Conservation (phyloP, 495 filamentous ascomycete species). For the Friedmanniomyces simplex region DNA sequence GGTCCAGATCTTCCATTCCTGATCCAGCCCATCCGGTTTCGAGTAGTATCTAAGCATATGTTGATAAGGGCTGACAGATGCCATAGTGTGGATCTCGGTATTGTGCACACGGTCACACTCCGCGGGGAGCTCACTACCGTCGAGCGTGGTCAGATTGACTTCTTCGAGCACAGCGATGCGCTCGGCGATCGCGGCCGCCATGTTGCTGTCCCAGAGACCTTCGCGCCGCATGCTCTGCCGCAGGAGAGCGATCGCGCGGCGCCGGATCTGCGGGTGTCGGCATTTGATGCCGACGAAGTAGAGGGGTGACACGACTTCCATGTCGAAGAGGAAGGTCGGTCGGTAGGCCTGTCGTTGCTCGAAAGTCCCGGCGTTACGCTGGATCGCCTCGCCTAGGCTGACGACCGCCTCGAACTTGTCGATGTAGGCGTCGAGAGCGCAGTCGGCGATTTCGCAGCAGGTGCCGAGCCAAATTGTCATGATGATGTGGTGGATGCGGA, state of each 20-base stretch:
- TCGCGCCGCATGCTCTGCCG: constrained; percentile 8
- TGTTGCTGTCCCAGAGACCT: constrained; percentile 18
- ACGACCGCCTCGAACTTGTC: constrained; percentile 4
- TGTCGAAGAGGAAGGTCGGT: constrained; percentile 19
- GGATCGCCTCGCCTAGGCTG: constrained; percentile 9
- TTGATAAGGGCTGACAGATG: not conserved
- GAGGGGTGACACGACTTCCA: constrained; percentile 16
- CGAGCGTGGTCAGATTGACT: constrained; percentile 1
- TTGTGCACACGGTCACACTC: constrained; percentile 15
- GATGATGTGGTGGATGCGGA: constrained; percentile 17
- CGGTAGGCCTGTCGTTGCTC: not conserved
- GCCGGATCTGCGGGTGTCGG: constrained; percentile 11
- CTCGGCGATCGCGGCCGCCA: constrained; percentile 9
- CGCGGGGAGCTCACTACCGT: constrained; percentile 1
- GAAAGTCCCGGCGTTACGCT: not conserved
- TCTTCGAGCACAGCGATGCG: constrained; percentile 16
- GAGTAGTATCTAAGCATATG: constrained; percentile 6
- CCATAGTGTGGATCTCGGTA: not conserved
- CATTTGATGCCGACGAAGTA: constrained; percentile 19
- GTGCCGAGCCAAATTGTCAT: constrained; percentile 5
- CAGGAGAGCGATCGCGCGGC: constrained; percentile 13
- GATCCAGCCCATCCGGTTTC: constrained; percentile 10
- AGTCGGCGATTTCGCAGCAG: constrained; percentile 4
- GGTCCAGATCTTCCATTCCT: constrained; percentile 11
- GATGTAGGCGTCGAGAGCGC: constrained; percentile 1